Conservation (phyloP, 2,329 filamentous ascomycete species). For the Didymella pinodella region DNA sequence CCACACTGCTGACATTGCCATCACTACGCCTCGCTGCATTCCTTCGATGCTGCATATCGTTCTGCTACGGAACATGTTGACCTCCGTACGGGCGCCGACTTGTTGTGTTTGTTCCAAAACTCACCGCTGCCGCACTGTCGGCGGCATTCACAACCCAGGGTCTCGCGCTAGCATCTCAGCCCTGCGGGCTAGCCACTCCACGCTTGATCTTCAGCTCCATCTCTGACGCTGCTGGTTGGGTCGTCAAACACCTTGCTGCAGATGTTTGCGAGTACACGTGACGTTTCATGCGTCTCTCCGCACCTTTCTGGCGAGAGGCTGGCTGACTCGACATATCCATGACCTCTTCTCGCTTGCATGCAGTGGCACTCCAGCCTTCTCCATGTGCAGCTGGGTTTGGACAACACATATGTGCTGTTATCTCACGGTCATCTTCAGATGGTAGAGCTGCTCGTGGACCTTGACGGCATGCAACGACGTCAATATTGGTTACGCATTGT, state of each 20-base stretch:
- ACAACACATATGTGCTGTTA: background rate
- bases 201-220: conserved; percentile 14
- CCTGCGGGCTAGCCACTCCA: conserved; percentile 6
- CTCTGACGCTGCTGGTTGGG: conserved; percentile 20
- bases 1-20: background rate
- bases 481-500: background rate
- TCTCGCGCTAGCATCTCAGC: conserved; percentile 17
- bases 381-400: background rate
- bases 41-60: conserved; percentile 1
- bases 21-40: conserved; percentile 3
- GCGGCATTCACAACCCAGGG: conserved; percentile 15
- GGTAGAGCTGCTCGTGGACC: background rate
- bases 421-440: background rate
- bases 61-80: background rate
- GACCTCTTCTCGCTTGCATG: background rate
- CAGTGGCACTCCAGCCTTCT: background rate
- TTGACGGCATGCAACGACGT: background rate
- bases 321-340: conserved; percentile 3
- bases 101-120: conserved; percentile 10
- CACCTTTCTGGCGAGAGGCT: conserved; percentile 1
- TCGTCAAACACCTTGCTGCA: conserved; percentile 12
- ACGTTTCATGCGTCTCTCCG: conserved; percentile 5
- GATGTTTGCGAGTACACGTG: conserved; percentile 2
- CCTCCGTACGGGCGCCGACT: conserved; percentile 13
- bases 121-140: conserved; percentile 15